A percentile compares a stretch with the other conserved stretches of the same genome.
These are phyloP conservation scores for Staphylotrichum longicolle DNA, from an alignment of 495 filamentous ascomycete species.

Conservation along the genomic window DNA sequence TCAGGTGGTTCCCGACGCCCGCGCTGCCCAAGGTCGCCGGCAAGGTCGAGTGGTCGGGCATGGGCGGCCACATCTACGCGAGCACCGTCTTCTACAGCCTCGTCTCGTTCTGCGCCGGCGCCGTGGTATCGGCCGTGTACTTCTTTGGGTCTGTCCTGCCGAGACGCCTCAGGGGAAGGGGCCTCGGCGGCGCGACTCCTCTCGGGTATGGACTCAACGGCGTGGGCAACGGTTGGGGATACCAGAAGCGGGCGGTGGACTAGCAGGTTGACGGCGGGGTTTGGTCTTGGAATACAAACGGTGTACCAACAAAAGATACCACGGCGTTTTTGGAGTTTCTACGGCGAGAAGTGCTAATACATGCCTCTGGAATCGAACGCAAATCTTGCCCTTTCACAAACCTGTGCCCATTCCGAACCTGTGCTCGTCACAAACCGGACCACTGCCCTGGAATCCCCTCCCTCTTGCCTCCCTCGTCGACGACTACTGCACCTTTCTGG, in stretches of 20 bases:
- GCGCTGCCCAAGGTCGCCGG: slow-evolving; percentile 57
- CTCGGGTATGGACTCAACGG: slow-evolving; percentile 47
- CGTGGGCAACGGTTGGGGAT: slow-evolving; percentile 56
- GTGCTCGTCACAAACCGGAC: not conserved
- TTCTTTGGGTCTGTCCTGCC: slow-evolving; percentile 65
- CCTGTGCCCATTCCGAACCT: too few species aligned
- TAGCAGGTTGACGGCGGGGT: slow-evolving; percentile 6
- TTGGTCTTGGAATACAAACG: not conserved
- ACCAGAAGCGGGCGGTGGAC: slow-evolving; percentile 47
- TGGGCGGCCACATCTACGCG: slow-evolving; percentile 66
- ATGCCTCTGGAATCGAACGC: not conserved
- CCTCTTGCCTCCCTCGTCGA: not conserved
- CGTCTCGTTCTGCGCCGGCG: slow-evolving; percentile 56
- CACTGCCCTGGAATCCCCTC: not conserved
- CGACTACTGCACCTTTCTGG: not conserved
- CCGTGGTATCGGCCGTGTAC: slow-evolving; percentile 55
- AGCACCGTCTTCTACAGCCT: slow-evolving; percentile 64
- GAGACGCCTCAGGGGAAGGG: slow-evolving; percentile 45
- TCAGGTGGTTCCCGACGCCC: slow-evolving; percentile 82
- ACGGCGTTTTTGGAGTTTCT: slow-evolving; percentile 9
- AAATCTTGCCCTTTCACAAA: too few species aligned
- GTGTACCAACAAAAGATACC: slow-evolving; percentile 14
- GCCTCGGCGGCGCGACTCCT: slow-evolving; percentile 55
- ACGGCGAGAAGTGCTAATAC: not conserved
- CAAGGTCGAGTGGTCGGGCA: slow-evolving; percentile 56